Conservation (phyloP, 1,284 basidiomycete species). For the Grifola frondosa region DNA sequence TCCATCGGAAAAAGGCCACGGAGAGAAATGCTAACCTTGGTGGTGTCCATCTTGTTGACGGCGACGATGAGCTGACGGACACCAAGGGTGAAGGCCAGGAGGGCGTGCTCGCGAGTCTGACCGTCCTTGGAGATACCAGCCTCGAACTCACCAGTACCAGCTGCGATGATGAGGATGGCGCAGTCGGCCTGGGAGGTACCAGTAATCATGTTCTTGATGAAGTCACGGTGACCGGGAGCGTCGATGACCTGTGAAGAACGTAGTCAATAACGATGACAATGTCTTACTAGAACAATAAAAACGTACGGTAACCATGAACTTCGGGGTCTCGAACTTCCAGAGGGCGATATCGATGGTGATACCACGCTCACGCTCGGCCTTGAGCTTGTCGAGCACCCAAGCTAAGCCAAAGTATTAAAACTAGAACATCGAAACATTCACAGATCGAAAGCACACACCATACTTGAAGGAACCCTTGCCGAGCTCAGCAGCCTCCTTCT, state of each 20-base stretch:
- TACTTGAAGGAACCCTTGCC: conserved; percentile 99
- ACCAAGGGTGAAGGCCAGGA: conserved; percentile 99
- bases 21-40: conserved; percentile 60
- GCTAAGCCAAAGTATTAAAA: too few species aligned
- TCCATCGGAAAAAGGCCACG: too few species aligned
- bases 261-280: conserved; percentile 2
- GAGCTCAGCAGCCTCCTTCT: conserved; percentile 99
- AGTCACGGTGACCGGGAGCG: conserved; percentile 99
- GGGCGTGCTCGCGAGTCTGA: conserved; percentile 99
- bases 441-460: conserved; percentile 51
- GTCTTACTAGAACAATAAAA: conserved; percentile 6
- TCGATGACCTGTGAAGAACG: conserved; percentile 78
- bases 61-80: conserved; percentile 99
- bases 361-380: conserved; percentile 99
- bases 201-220: conserved; percentile 99
- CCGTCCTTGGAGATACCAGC: conserved; percentile 99
- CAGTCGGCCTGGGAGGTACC: conserved; percentile 99
- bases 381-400: conserved; percentile 99
- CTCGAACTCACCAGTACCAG: conserved; percentile 99
- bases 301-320: conserved; percentile 84
- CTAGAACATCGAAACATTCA: conserved; percentile 27
- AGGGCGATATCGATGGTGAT: conserved; percentile 99
- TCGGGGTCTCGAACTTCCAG: conserved; percentile 99
- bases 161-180: conserved; percentile 99
- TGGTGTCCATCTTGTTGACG: conserved; percentile 99